Evolutionary conservation across 768 basidiomycete genomes (phyloP), one percentile per base, ranked within the genome.

Genomic region (Cyclocybe cylindracea): DNA sequence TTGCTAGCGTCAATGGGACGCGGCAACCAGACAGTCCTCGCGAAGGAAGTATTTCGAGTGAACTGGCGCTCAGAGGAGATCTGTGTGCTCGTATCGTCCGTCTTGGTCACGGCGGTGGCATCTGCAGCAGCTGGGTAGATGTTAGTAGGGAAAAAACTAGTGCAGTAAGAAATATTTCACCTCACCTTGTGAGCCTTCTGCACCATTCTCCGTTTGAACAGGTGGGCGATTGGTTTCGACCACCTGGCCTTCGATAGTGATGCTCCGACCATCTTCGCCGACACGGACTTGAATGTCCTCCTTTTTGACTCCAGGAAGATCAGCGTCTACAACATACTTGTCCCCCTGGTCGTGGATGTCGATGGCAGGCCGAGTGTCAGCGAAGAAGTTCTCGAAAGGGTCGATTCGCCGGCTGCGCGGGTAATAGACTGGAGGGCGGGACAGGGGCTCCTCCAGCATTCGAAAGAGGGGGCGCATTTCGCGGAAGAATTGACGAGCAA

Each of bases 401-500:
- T 58, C 61, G n/a, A 60, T 49, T 2, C 48, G 40, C 72, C 75
- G 18, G 64, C 58, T 19, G 44, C 58, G 10, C 41, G 65, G 67
- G 43, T 54, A 62, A 13, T 63, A 57, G 34, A 24, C 42, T 70
- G 64, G 19, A 57, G 51, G 37, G 16, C 18, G 48, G 36, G 32
- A 31, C 37, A 54, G 45, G 16, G 51, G 89, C 58, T 89, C 87
- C 32, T 91, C 88, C 39, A 91, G 73, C 75, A 89, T 73, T 46
- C 85, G 86, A 70, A 91, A 86, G 48, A 91, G 66, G 32, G 89
- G 89, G 46, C 86, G 81, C 60, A 89, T 77, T 66, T 91, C 89
- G 58, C 80, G 80, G 54, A 89, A 58, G 52, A 88, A 71, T 48
- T 80, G 76, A 58, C 86, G 86, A 56, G 78, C 68, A 56, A 89